Base-by-base conservation (phyloP, 2,329 filamentous ascomycete genomes). In the Lojkania enalia region DNA sequence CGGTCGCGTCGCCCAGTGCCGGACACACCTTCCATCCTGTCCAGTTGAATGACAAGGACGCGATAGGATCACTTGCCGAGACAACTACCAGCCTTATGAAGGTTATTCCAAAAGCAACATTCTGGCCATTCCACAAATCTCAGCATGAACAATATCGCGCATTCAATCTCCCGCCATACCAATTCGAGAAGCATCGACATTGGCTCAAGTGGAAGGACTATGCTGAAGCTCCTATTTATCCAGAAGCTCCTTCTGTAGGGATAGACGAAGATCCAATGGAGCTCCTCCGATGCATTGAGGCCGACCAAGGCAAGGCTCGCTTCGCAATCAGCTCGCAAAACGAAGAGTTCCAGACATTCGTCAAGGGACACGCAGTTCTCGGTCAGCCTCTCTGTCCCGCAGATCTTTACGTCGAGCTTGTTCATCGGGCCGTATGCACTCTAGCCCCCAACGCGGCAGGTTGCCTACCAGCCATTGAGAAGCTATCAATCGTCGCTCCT, bases 21-120 rank as follows among this genome's bases (percentile, higher is more conserved):
- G n/a, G 20, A 14, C n/a, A 20, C 19, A n/a, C 16, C 18, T 37
- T 46, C 29, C 44, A 48, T 15, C 14, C 35, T 4, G 37, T 58
- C 23, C 35, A 21, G 9, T 6, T 42, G 6, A 20, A 13, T 11
- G 14, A 9, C 19, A 20, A 13, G 15, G 39, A 35, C 39, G 9
- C 39, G 9, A 9, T 35, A 15, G n/a, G 14, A 2, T n/a, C 16
- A 5, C 53, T 69, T 1, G 39, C 49, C 2, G 53, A 65, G 16
- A 44, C 52, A 0, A 64, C 55, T 2, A 14, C 54, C 4, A 35
- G 42, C 3, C 60, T 77, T 0, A 77, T 74, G 74, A 69, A 65
- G 25, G 35, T 47, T 1, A 72, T 73, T 0, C 3, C 71, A 0
- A 20, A 20, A 0, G 46, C 64, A 0, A 38, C 58, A 0, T 71